phyloP scores from a whole-genome alignment of 331 rosid species.

The Arachis monticola region DNA sequence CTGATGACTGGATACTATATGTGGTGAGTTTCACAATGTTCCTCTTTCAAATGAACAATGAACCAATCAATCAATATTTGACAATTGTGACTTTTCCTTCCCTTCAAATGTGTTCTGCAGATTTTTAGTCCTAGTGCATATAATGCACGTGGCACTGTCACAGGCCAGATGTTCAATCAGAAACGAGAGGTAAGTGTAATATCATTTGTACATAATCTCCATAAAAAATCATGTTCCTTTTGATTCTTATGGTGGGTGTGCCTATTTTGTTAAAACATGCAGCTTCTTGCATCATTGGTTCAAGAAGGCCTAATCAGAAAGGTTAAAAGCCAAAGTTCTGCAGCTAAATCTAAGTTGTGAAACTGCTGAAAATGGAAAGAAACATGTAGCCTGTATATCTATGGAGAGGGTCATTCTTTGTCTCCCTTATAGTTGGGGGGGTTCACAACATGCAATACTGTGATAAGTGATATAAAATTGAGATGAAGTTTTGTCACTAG shows the following conservation, averaged over 20 bases:
- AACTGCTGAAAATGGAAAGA: slow-evolving; percentile 4
- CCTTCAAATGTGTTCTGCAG: slow-evolving; percentile 42
- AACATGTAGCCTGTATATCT: neutral
- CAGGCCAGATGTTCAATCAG: slow-evolving; percentile 81
- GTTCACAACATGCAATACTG: neutral
- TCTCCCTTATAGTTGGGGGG: neutral
- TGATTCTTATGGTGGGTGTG: neutral
- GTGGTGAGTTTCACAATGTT: slow-evolving; percentile 53
- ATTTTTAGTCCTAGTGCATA: slow-evolving; percentile 58
- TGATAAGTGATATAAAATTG: slow-evolving; percentile 22
- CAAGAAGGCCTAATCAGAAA: slow-evolving; percentile 87
- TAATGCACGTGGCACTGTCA: slow-evolving; percentile 72
- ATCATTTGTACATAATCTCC: too few species aligned
- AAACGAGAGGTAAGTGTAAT: slow-evolving; percentile 70
- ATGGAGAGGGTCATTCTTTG: neutral
- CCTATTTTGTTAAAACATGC: slow-evolving; percentile 41
- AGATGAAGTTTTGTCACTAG: neutral
- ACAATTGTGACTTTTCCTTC: neutral
- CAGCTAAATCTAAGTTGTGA: slow-evolving; percentile 64
- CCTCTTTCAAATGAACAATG: neutral
- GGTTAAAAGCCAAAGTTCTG: slow-evolving; percentile 34
- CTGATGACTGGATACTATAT: slow-evolving; percentile 90
- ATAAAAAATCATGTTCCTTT: neutral
- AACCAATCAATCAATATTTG: slow-evolving; percentile 9
- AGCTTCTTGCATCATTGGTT: slow-evolving; percentile 79